Conservation (phyloP, 192 early-diverging fungal species). For the Spizellomyces punctatus region DNA sequence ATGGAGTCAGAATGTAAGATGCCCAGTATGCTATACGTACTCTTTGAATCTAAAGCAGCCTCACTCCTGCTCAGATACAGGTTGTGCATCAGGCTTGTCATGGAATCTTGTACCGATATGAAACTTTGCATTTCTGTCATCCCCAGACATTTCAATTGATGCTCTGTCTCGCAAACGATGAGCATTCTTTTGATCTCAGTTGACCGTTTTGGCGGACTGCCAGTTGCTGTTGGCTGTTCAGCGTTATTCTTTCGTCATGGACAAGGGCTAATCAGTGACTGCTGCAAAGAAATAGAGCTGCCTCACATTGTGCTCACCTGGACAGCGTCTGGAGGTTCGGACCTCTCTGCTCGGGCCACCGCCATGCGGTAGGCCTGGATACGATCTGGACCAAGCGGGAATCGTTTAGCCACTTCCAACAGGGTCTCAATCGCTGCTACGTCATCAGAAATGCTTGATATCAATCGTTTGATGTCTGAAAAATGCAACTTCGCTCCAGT, state of each 20-base stretch:
- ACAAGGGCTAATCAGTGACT: too few species aligned
- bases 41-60: conserved; percentile 24
- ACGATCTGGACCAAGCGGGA: conserved; percentile 64
- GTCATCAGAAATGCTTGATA: conserved; percentile 55
- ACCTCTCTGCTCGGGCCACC: conserved; percentile 45
- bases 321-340: background rate
- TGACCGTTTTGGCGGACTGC: background rate
- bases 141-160: conserved; percentile 34
- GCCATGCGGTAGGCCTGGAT: conserved; percentile 63
- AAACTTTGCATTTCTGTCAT: conserved; percentile 31
- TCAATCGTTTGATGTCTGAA: conserved; percentile 53
- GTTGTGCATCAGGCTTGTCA: conserved; percentile 39
- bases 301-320: too few species aligned
- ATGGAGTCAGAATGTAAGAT: too few species aligned
- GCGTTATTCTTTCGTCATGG: background rate
- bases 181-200: conserved; percentile 3
- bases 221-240: background rate
- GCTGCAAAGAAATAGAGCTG: too few species aligned
- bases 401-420: conserved; percentile 55
- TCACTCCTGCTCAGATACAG: conserved; percentile 43
- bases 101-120: conserved; percentile 29
- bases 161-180: conserved; percentile 50
- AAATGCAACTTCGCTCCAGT: conserved; percentile 20
- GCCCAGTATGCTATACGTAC: background rate
- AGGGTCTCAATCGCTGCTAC: conserved; percentile 54